These are phyloP conservation scores for Allodekkera sacchari DNA, from an alignment of 805 yeast species.

Conservation along the genomic window DNA sequence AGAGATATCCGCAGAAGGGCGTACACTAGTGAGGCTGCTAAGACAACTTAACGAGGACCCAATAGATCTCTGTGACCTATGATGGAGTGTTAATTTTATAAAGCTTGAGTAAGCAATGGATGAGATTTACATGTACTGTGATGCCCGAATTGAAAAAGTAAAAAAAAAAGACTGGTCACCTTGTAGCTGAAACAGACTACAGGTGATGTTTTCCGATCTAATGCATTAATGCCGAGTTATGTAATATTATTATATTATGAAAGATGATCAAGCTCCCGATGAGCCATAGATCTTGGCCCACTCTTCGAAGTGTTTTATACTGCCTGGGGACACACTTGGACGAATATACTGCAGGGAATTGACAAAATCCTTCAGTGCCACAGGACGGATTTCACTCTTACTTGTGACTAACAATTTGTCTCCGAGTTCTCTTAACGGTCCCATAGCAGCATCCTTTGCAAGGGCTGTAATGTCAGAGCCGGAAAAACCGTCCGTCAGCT, in stretches of 20 bases:
- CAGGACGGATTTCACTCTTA: conserved; percentile 71
- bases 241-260: too few species aligned
- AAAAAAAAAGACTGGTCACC: too few species aligned
- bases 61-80: too few species aligned
- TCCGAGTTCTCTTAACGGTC: conserved; percentile 85
- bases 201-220: too few species aligned
- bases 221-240: too few species aligned
- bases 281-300: conserved; percentile 89
- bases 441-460: conserved; percentile 98
- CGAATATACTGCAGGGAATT: conserved; percentile 70
- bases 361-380: conserved; percentile 63
- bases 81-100: too few species aligned
- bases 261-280: conserved; percentile 78
- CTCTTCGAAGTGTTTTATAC: conserved; percentile 68
- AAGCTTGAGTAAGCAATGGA: too few species aligned
- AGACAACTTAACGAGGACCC: too few species aligned
- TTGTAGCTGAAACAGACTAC: too few species aligned
- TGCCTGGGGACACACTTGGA: conserved; percentile 83
- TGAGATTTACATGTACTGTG: too few species aligned
- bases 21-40: background rate
- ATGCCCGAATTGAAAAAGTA: too few species aligned
- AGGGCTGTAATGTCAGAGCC: conserved; percentile 90
- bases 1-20: conserved; percentile 21
- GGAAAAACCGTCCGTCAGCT: conserved; percentile 60
- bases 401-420: conserved; percentile 66